Percentiles rank a stretch among this genome's conserved stretches.
Conservation (phyloP, 2,329 filamentous ascomycete genomes). For the Alternaria sp. region DNA sequence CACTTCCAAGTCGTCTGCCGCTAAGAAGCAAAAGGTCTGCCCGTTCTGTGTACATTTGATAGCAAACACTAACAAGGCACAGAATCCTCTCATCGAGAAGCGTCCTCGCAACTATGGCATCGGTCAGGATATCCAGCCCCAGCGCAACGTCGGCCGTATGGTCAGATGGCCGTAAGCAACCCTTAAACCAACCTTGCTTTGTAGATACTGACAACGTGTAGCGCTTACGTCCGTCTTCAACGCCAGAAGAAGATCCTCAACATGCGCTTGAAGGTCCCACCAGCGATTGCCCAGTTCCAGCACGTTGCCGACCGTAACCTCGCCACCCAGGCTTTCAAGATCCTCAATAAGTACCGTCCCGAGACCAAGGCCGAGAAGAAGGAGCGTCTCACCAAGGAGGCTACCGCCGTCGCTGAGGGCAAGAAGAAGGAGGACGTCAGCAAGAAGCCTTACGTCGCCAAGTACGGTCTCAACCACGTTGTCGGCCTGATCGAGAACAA, state of each 20-base stretch:
- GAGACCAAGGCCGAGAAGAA: conserved; percentile 99
- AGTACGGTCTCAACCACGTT: conserved; percentile 99
- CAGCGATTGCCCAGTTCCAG: conserved; percentile 96
- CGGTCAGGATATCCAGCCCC: conserved; percentile 85
- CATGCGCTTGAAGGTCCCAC: conserved; percentile 97
- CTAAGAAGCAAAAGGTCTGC: conserved; percentile 95
- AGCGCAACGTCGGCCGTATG: conserved; percentile 79
- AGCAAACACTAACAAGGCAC: conserved; percentile 33
- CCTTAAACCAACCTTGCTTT: background rate
- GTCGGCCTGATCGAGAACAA: conserved; percentile 74
- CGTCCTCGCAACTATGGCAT: conserved; percentile 97
- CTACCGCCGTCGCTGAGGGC: conserved; percentile 95
- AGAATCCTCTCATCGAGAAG: conserved; percentile 99
- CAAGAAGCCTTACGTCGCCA: conserved; percentile 99
- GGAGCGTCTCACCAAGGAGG: conserved; percentile 98
- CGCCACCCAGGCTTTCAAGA: conserved; percentile 96
- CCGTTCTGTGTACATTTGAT: background rate
- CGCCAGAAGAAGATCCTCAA: conserved; percentile 95
- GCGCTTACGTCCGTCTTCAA: conserved; percentile 88
- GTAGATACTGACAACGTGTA: background rate
- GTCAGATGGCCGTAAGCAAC: conserved; percentile 72
- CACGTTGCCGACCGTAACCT: conserved; percentile 75
- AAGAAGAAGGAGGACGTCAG: conserved; percentile 99
- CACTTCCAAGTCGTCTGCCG: conserved; percentile 72
- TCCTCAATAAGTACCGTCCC: conserved; percentile 99